Conservation (phyloP, 441 rosid species). For the Jatropha podagrica region DNA sequence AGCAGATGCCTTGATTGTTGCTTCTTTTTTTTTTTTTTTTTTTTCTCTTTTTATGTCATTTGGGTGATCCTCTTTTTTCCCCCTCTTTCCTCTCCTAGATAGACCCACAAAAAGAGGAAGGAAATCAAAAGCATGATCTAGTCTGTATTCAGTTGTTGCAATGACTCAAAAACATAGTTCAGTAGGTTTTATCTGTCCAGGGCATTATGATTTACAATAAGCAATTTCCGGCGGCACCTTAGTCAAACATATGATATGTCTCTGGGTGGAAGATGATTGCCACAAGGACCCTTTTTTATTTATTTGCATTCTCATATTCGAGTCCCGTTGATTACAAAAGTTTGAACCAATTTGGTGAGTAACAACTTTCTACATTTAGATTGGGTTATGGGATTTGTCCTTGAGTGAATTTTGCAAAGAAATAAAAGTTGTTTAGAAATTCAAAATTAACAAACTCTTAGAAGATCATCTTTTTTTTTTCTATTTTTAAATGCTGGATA, state of each 20-base stretch:
- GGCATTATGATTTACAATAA: neutral
- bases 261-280: neutral
- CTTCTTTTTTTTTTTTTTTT: neutral
- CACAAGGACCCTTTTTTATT: neutral
- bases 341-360: too few relatives aligned
- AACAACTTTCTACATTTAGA: too few relatives aligned
- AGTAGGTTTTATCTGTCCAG: neutral
- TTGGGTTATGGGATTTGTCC: too few relatives aligned
- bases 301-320: neutral
- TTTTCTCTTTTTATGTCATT: neutral
- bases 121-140: neutral
- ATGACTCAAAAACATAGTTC: neutral
- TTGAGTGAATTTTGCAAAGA: too few relatives aligned
- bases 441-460: too few relatives aligned
- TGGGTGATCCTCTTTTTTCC: neutral
- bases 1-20: neutral
- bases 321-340: too few relatives aligned
- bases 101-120: conserved; percentile 2
- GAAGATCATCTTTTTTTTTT: too few relatives aligned
- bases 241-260: neutral
- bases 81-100: too few relatives aligned
- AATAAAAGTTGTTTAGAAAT: too few relatives aligned
- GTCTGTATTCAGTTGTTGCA: neutral
- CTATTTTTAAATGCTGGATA: too few relatives aligned
- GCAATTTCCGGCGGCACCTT: neutral